Evolutionary conservation across 1,284 basidiomycete species (phyloP).

Genomic region (Tylopilus orsonianus): DNA sequence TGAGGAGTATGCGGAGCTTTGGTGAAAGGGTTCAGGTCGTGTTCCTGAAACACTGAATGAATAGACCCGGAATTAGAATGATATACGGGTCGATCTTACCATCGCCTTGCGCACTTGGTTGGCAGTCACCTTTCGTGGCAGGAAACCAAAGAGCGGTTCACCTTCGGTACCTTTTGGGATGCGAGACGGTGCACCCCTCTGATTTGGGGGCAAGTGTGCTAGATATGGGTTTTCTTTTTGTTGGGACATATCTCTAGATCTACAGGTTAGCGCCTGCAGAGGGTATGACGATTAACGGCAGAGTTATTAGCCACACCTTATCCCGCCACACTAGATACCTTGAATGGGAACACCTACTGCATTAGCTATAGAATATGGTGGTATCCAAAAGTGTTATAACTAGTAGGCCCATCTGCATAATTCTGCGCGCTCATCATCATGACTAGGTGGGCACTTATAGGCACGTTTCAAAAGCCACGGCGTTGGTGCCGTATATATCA

Average conservation of each 20-base stretch:
- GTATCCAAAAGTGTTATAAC: too few relatives aligned
- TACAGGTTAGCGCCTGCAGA: neutral
- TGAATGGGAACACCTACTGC: too few relatives aligned
- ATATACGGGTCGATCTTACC: constrained; percentile 41
- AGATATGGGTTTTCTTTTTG: constrained; percentile 57
- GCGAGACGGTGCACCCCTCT: constrained; percentile 31
- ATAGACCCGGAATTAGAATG: neutral
- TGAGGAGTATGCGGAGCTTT: constrained; percentile 71
- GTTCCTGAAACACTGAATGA: constrained; percentile 51
- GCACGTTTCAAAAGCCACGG: too few relatives aligned
- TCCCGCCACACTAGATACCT: too few relatives aligned
- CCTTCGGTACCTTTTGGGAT: constrained; percentile 30
- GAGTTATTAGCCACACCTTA: too few relatives aligned
- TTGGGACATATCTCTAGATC: constrained; percentile 15
- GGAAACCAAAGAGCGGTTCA: constrained; percentile 74
- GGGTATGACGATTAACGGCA: constrained; percentile 7
- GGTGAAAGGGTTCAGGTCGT: constrained; percentile 89
- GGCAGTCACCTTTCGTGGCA: constrained; percentile 76
- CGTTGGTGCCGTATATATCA: too few relatives aligned
- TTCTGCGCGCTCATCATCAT: too few relatives aligned
- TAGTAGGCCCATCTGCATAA: too few relatives aligned
- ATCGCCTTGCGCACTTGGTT: constrained; percentile 73
- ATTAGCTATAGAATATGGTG: too few relatives aligned
- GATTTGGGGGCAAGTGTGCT: constrained; percentile 41
- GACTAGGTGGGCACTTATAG: too few relatives aligned